A percentile compares a stretch with the other conserved stretches of the same genome.
Conservation (phyloP, 2,329 filamentous ascomycete genomes). For the Stagonosporopsis tanaceti region DNA sequence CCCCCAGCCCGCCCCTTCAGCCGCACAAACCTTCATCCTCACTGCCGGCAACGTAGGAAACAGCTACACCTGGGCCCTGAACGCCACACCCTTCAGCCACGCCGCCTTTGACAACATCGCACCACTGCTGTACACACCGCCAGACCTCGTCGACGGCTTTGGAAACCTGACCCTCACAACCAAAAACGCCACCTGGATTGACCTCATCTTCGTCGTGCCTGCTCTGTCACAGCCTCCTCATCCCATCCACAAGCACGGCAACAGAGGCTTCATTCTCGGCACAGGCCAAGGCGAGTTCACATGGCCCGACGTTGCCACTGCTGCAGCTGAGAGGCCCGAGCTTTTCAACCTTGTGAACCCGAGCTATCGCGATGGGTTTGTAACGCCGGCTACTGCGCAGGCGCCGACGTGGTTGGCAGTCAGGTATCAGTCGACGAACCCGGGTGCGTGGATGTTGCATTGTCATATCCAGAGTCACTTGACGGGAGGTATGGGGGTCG, state of each 20-base stretch:
- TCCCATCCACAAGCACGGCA: conserved; percentile 71
- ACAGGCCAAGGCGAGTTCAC: conserved; percentile 57
- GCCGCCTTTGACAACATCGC: conserved; percentile 36
- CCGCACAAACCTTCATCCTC: conserved; percentile 57
- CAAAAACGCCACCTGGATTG: conserved; percentile 45
- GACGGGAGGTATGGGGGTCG: conserved; percentile 58
- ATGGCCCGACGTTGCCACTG: conserved; percentile 63
- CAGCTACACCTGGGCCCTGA: conserved; percentile 64
- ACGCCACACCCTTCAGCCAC: conserved; percentile 54
- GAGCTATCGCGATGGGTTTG: conserved; percentile 61
- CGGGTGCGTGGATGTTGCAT: conserved; percentile 59
- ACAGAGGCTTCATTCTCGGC: conserved; percentile 67
- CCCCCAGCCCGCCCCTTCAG: conserved; percentile 51
- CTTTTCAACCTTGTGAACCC: conserved; percentile 67
- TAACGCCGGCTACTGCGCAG: conserved; percentile 41
- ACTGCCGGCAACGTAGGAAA: conserved; percentile 44
- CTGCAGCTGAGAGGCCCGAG: conserved; percentile 54
- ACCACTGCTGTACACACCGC: conserved; percentile 58
- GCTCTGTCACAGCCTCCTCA: conserved; percentile 59
- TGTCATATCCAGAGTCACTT: conserved; percentile 61
- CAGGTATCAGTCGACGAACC: conserved; percentile 57
- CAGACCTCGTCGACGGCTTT: conserved; percentile 32
- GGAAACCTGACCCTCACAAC: conserved; percentile 57
- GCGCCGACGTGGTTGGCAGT: conserved; percentile 53
- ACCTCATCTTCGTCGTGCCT: conserved; percentile 39